Conservation (phyloP, 257 asterid genomes). For the Capsicum chinense region DNA sequence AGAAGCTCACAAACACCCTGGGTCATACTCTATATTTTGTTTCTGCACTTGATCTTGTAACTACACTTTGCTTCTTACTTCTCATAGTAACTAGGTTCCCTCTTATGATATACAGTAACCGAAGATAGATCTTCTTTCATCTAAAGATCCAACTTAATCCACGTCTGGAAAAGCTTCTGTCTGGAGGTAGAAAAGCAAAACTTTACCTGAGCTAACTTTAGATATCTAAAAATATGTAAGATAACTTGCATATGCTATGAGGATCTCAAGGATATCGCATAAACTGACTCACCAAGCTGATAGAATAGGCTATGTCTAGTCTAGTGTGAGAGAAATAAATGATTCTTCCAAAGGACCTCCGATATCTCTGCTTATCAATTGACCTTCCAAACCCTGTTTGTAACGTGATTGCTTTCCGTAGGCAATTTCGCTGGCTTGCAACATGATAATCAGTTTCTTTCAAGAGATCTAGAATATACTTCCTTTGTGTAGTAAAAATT, state of each 20-base stretch:
- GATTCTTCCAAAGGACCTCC: background rate
- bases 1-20: slow-evolving; percentile 7
- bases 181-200: background rate
- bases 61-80: background rate
- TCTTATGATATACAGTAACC: background rate
- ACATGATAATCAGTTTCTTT: background rate
- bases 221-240: too few relatives aligned
- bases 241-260: too few relatives aligned
- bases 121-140: background rate
- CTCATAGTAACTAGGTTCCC: background rate
- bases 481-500: background rate
- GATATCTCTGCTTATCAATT: background rate
- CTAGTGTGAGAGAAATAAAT: background rate
- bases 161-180: background rate
- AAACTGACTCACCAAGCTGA: too few relatives aligned
- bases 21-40: background rate
- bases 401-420: background rate
- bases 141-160: background rate
- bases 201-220: too few relatives aligned
- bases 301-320: background rate
- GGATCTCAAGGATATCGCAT: too few relatives aligned
- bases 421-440: background rate
- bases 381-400: background rate
- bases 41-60: background rate
- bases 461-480: background rate